Percentiles rank a stretch among this genome's conserved stretches.
phyloP scores from a whole-genome alignment of 139 green algal species.

The Chlorella sorokiniana region DNA sequence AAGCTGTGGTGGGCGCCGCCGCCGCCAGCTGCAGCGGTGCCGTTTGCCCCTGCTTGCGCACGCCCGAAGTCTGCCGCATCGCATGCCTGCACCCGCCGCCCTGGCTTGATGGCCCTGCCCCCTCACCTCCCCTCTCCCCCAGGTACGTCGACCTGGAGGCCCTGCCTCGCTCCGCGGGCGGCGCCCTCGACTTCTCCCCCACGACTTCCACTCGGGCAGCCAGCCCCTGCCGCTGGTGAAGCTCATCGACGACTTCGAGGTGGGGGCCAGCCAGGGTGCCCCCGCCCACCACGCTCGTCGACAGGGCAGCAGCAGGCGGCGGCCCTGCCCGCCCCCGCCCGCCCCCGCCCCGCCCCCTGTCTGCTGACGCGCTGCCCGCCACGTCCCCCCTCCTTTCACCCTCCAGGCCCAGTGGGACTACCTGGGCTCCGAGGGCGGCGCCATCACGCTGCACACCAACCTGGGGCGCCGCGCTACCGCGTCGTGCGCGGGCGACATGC shows the following conservation, averaged over 20 bases:
- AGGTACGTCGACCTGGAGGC: conserved; percentile 62
- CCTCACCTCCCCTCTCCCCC: neutral
- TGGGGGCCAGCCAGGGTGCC: no score
- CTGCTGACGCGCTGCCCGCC: neutral
- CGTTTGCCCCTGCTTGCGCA: neutral
- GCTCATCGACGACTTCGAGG: conserved; percentile 85
- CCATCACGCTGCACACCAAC: conserved; percentile 87
- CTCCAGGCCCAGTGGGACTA: conserved; percentile 71
- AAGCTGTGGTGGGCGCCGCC: conserved; percentile 54
- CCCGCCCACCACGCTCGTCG: no score
- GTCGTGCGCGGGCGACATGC: conserved; percentile 18
- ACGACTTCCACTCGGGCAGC: conserved; percentile 57
- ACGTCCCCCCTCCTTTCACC: neutral
- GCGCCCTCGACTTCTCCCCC: conserved; percentile 58
- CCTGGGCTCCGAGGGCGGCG: conserved; percentile 70
- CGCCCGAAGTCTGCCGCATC: neutral
- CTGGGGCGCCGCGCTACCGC: conserved; percentile 74
- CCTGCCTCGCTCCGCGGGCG: conserved; percentile 40
- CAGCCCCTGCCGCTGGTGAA: conserved; percentile 53
- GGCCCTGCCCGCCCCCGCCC: no score
- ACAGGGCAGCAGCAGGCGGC: no score
- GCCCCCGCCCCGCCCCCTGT: no score
- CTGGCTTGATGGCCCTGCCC: neutral
- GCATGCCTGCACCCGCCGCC: neutral
- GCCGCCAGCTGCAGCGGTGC: neutral